Base-by-base conservation (phyloP, 2,329 filamentous ascomycete genomes). In the Verticillium isaacii region DNA sequence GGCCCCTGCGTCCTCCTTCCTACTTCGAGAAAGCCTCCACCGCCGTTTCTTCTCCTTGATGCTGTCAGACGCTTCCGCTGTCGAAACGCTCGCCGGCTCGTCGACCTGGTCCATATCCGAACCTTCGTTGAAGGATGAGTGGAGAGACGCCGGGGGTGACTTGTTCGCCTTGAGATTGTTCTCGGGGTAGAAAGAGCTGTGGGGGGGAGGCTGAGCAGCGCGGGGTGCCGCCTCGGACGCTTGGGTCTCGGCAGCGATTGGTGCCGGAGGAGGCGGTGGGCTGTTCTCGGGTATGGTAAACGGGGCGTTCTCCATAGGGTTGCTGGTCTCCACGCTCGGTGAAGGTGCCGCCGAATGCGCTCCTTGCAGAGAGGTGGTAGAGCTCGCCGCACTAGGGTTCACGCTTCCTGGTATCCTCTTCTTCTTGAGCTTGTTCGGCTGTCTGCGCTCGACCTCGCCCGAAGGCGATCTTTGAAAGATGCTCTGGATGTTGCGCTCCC, bases 381-480 rank as follows among this genome's bases (percentile, higher is more conserved):
- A 98, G 71, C 93, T 97, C 66, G 97, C 93, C 0, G 94, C 93
- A 72, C 94, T 97, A 23, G 89, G 89, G 68, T 92, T 93, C 25
- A 90, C 77, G 70, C 91, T 92, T 52, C 87, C 89, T 0, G 91
- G 89, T 61, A 90, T 80, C 65, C 88, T 83, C 75, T 92, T 97
- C 80, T 98, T 98, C 74, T 89, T 90, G 59, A 99, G 79, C 75
- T 97, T 97, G 70, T 97, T 97, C 0, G 93, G 92, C 71, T 89
- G 89, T 56, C 91, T 85, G 68, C 84, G 88, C 65, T 88, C 88
- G 41, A 78, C 82, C 19, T 79, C 82, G 32, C 78, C 81, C 0
- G 83, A 82, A 1, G 89, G 86, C 2, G 90, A 89, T 66, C 89
- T 84, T 69, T 90, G 84, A 70, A 96, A 90, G 41, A 96, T 78